phyloP scores from a whole-genome alignment of 345 rosid species.

The Citrus hindsii region DNA sequence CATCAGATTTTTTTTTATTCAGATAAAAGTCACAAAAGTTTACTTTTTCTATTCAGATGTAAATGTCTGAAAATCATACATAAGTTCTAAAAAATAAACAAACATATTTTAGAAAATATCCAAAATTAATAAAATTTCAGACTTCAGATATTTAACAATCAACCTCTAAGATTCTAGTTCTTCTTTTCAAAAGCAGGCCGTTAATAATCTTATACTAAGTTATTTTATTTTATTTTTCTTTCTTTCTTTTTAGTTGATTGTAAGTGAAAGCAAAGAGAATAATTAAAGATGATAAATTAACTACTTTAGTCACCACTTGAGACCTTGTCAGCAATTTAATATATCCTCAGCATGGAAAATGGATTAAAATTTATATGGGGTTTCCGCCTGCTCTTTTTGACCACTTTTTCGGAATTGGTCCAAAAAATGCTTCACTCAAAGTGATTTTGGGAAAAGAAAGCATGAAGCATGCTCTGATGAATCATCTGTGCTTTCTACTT shows the following conservation, averaged over 20 bases:
- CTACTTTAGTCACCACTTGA: conserved; percentile 3
- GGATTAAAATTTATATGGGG: background rate
- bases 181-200: conserved; percentile 1
- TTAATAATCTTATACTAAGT: background rate
- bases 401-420: background rate
- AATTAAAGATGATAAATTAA: background rate
- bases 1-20: no score
- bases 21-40: no score
- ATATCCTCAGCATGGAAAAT: background rate
- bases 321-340: background rate
- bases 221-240: no score
- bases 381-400: background rate
- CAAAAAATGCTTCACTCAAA: background rate
- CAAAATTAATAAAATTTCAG: no score
- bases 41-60: no score
- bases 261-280: conserved; percentile 2
- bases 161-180: background rate
- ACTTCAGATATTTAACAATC: no score
- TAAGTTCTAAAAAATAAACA: no score
- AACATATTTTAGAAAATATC: no score
- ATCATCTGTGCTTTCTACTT: conserved; percentile 12
- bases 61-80: no score
- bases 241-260: background rate
- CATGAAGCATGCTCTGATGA: background rate
- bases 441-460: background rate